Conservation (phyloP, 495 filamentous ascomycete species). For the Bacidia gigantensis region DNA sequence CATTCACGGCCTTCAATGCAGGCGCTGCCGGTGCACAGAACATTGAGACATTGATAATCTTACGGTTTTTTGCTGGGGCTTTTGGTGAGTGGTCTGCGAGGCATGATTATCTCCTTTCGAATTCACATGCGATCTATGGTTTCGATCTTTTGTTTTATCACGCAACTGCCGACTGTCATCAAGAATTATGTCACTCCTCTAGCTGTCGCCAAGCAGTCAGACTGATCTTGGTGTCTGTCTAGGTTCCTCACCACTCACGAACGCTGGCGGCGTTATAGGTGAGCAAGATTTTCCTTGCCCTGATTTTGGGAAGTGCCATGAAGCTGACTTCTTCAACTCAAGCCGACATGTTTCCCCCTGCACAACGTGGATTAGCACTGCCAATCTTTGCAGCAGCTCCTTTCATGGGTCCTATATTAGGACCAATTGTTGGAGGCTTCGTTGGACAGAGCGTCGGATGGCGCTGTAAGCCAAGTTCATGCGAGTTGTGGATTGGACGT, state of each 20-base stretch:
- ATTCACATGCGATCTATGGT: too few relatives aligned
- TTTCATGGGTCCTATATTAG: constrained; percentile 41
- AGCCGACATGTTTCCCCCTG: constrained; percentile 43
- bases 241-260: constrained; percentile 43
- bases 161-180: too few relatives aligned
- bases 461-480: too few relatives aligned
- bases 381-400: constrained; percentile 37
- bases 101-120: constrained; percentile 50
- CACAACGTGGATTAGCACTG: constrained; percentile 37
- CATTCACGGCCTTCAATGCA: background rate
- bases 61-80: constrained; percentile 24
- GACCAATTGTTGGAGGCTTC: constrained; percentile 39
- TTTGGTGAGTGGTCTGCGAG: constrained; percentile 44
- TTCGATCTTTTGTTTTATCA: too few relatives aligned
- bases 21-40: constrained; percentile 19
- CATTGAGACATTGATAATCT: constrained; percentile 11
- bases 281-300: too few relatives aligned
- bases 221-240: too few relatives aligned
- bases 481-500: too few relatives aligned
- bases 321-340: too few relatives aligned
- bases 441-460: constrained; percentile 32
- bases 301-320: too few relatives aligned
- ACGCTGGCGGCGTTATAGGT: constrained; percentile 46
- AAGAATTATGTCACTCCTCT: too few relatives aligned
- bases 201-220: too few relatives aligned